Evolutionary conservation across 306 rosid species (phyloP).

Genomic region (Cicer yamashitae): DNA sequence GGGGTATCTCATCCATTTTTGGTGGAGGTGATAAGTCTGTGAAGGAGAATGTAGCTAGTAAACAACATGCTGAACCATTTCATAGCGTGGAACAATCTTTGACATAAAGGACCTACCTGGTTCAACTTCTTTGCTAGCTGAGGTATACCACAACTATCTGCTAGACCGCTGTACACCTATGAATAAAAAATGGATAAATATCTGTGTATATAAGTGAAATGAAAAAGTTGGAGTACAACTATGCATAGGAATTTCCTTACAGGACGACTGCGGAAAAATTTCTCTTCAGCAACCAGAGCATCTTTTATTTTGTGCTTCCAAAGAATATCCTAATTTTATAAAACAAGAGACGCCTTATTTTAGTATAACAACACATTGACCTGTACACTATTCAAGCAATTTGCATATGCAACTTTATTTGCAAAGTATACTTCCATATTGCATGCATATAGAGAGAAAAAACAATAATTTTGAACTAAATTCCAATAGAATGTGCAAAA

Average conservation of each 20-base stretch:
- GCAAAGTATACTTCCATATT: slow-evolving; percentile 3
- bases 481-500: slow-evolving; percentile 11
- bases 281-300: slow-evolving; percentile 91
- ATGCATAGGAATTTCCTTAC: slow-evolving; percentile 60
- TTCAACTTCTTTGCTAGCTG: slow-evolving; percentile 95
- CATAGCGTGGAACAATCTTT: slow-evolving; percentile 69
- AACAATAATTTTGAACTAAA: slow-evolving; percentile 31
- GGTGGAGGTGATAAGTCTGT: slow-evolving; percentile 71
- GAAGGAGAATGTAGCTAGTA: slow-evolving; percentile 64
- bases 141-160: slow-evolving; percentile 95
- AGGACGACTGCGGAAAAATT: slow-evolving; percentile 89
- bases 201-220: not conserved
- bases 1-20: slow-evolving; percentile 98
- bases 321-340: slow-evolving; percentile 74
- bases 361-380: slow-evolving; percentile 33
- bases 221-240: slow-evolving; percentile 28
- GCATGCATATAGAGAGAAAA: not conserved
- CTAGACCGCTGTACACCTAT: slow-evolving; percentile 86
- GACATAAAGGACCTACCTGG: slow-evolving; percentile 63
- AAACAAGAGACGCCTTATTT: slow-evolving; percentile 47
- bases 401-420: slow-evolving; percentile 35
- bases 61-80: slow-evolving; percentile 64
- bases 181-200: slow-evolving; percentile 32
- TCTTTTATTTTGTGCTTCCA: slow-evolving; percentile 89
- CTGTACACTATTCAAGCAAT: slow-evolving; percentile 35